Evolutionary conservation across 2,329 filamentous ascomycete species (phyloP).

Genomic region (Setomelanomma holmii): DNA sequence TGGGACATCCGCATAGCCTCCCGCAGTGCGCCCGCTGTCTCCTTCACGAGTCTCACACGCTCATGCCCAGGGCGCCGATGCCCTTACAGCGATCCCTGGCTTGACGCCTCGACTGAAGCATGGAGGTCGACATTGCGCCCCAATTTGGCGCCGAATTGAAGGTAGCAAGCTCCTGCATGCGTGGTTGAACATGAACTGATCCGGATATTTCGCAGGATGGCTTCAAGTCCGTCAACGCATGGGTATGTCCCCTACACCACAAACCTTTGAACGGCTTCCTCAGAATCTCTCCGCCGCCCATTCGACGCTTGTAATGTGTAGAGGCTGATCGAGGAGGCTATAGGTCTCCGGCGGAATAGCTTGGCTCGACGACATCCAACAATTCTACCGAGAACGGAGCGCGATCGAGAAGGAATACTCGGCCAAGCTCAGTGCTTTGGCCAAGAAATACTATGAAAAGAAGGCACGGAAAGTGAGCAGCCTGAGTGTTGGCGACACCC

Average conservation of each 20-base stretch:
- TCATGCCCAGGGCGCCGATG: conserved; percentile 36
- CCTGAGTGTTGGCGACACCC: conserved; percentile 92
- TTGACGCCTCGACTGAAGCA: conserved; percentile 49
- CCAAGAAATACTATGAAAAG: conserved; percentile 97
- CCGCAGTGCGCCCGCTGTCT: conserved; percentile 10
- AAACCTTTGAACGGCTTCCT: not conserved
- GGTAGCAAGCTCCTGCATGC: conserved; percentile 59
- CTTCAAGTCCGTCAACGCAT: conserved; percentile 92
- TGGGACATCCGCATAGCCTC: conserved; percentile 31
- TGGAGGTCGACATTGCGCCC: conserved; percentile 84
- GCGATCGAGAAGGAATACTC: conserved; percentile 97
- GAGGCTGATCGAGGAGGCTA: conserved; percentile 28
- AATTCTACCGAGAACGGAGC: conserved; percentile 95
- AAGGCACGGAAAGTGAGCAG: conserved; percentile 88
- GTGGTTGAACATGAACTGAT: conserved; percentile 32
- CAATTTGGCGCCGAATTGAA: conserved; percentile 95
- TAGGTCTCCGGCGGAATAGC: conserved; percentile 82
- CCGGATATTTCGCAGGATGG: conserved; percentile 71
- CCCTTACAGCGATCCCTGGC: conserved; percentile 23
- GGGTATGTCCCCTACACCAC: conserved; percentile 62
- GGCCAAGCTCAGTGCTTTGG: conserved; percentile 82
- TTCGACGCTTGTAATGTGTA: conserved; percentile 7
- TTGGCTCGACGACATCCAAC: conserved; percentile 96
- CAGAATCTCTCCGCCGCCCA: conserved; percentile 14
- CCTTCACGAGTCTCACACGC: conserved; percentile 21